These are phyloP conservation scores for Sugiyamaella neomexicana DNA, from an alignment of 1,139 yeast species.

Conservation along the genomic window DNA sequence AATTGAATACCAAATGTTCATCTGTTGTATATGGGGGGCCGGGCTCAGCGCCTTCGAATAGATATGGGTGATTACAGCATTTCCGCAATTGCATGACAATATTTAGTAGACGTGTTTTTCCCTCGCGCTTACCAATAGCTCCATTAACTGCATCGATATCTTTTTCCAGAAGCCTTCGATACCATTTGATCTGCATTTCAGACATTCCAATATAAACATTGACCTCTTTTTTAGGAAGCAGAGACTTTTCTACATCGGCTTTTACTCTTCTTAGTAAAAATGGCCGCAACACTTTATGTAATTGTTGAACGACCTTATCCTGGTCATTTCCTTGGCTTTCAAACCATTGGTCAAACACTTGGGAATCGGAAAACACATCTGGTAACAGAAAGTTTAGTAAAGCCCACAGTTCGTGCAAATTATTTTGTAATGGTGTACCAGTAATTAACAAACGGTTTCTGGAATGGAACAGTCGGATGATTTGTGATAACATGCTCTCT, in stretches of 20 bases:
- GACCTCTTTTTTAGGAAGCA: constrained; percentile 85
- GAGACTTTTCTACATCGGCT: constrained; percentile 87
- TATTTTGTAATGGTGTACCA: constrained; percentile 95
- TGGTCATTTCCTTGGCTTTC: constrained; percentile 55
- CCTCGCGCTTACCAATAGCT: constrained; percentile 84
- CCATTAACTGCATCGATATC: constrained; percentile 98
- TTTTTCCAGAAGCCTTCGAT: constrained; percentile 80
- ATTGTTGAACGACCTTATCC: constrained; percentile 73
- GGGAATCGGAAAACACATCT: constrained; percentile 92
- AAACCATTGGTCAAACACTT: constrained; percentile 94
- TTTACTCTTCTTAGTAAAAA: constrained; percentile 87
- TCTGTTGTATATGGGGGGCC: constrained; percentile 98
- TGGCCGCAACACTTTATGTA: constrained; percentile 88
- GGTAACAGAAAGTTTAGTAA: constrained; percentile 85
- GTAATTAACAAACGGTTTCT: constrained; percentile 83
- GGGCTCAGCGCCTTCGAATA: constrained; percentile 98
- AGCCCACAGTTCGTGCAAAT: constrained; percentile 95
- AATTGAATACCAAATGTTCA: constrained; percentile 83
- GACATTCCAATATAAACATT: constrained; percentile 94
- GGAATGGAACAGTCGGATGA: constrained; percentile 83
- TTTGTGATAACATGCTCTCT: constrained; percentile 86
- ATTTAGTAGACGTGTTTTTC: constrained; percentile 84
- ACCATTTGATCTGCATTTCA: constrained; percentile 92
- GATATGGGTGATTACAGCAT: constrained; percentile 95
- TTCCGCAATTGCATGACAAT: constrained; percentile 96